These are phyloP conservation scores for Ceratobasidium sp. DNA, from an alignment of 1,284 basidiomycete genomes.

Conservation along the genomic window DNA sequence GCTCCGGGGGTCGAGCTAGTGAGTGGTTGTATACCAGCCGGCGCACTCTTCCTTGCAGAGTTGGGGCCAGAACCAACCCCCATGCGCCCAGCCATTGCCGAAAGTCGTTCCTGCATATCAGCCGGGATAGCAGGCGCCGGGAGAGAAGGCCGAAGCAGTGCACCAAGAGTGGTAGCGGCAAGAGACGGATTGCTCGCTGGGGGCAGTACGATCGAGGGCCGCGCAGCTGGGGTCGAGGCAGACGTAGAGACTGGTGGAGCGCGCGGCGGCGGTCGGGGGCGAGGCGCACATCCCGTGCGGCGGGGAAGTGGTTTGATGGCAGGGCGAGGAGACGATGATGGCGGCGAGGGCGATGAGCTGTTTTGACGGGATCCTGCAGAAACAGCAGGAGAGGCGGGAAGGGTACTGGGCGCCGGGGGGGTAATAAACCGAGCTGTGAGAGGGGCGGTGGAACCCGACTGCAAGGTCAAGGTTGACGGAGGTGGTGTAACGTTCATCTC, in stretches of 20 bases:
- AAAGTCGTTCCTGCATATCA: slow-evolving; percentile 30
- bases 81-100: slow-evolving; percentile 42
- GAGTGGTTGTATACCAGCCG: not conserved
- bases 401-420: not conserved
- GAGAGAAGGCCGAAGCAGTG: slow-evolving; percentile 20
- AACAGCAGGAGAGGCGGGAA: slow-evolving; percentile 7
- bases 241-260: not conserved
- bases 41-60: not conserved
- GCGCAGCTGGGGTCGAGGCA: not conserved
- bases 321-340: slow-evolving; percentile 15
- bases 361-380: slow-evolving; percentile 17
- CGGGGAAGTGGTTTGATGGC: slow-evolving; percentile 34
- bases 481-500: slow-evolving; percentile 40
- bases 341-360: slow-evolving; percentile 10
- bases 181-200: slow-evolving; percentile 34
- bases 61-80: slow-evolving; percentile 11
- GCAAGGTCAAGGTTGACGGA: slow-evolving; percentile 13
- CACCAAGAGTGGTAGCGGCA: slow-evolving; percentile 21
- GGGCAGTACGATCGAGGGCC: slow-evolving; percentile 18
- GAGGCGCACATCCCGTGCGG: slow-evolving; percentile 31
- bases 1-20: not conserved
- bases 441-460: not conserved
- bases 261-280: slow-evolving; percentile 29
- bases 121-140: slow-evolving; percentile 24
- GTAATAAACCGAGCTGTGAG: not conserved